Conservation (phyloP, 2,329 filamentous ascomycete genomes). For the Setomelanomma holmii region DNA sequence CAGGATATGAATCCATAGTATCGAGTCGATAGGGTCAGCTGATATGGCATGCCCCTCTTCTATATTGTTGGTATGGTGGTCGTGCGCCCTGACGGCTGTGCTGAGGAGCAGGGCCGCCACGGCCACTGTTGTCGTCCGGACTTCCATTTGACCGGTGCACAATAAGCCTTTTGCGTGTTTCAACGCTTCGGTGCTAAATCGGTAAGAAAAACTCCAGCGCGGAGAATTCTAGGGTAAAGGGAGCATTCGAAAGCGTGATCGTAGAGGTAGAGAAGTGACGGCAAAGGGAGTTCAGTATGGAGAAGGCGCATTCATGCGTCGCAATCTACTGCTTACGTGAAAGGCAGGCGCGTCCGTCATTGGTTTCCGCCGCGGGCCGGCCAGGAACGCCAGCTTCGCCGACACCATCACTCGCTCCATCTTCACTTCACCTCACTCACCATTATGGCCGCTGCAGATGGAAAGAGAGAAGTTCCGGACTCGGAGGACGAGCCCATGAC, state of each 20-base stretch:
- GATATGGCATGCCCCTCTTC: constrained; percentile 48
- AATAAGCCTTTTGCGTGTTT: constrained; percentile 6
- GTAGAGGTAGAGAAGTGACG: constrained; percentile 1
- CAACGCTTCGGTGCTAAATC: neutral
- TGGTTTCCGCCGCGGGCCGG: constrained; percentile 23
- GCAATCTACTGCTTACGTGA: constrained; percentile 36
- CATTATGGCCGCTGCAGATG: constrained; percentile 32
- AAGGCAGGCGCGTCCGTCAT: constrained; percentile 24
- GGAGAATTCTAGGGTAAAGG: constrained; percentile 21
- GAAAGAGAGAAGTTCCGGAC: constrained; percentile 37
- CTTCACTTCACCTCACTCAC: constrained; percentile 6
- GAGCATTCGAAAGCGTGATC: constrained; percentile 9
- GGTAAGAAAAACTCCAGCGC: constrained; percentile 22
- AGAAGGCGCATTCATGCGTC: constrained; percentile 27
- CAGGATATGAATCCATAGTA: constrained; percentile 93
- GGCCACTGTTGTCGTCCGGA: constrained; percentile 19
- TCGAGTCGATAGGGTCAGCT: constrained; percentile 65
- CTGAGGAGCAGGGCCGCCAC: constrained; percentile 33
- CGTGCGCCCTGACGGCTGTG: constrained; percentile 43
- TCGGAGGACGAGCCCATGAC: constrained; percentile 43
- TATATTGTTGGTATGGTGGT: constrained; percentile 51
- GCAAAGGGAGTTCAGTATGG: constrained; percentile 8
- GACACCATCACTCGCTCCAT: constrained; percentile 1
- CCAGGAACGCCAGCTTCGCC: constrained; percentile 11
- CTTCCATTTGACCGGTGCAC: constrained; percentile 17